Conservation (phyloP, 1,284 basidiomycete species). For the Cutaneotrichosporon dermatis region DNA sequence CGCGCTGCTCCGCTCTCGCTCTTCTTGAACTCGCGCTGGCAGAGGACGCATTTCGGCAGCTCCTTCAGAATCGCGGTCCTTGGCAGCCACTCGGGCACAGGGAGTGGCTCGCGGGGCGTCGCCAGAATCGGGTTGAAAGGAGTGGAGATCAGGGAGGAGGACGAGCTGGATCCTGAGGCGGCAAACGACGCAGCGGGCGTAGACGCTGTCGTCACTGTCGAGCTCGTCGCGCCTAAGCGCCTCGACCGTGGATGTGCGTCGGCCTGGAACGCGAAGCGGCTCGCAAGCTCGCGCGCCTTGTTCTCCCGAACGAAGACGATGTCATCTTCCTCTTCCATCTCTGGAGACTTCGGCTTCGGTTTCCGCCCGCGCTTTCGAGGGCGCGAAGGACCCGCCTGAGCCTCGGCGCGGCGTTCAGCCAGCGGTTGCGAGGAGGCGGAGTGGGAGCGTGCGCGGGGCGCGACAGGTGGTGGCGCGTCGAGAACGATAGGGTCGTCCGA, state of each 20-base stretch:
- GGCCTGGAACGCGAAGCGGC: conserved; percentile 6
- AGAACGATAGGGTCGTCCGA: conserved; percentile 24
- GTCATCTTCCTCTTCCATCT: conserved; percentile 8
- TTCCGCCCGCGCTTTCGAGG: conserved; percentile 2
- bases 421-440: no score
- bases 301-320: conserved; percentile 17
- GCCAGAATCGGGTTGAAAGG: not conserved
- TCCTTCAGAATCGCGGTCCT: conserved; percentile 25
- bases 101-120: conserved; percentile 1
- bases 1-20: conserved; percentile 31
- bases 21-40: conserved; percentile 30
- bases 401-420: no score
- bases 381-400: not conserved
- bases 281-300: conserved; percentile 1
- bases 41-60: conserved; percentile 30
- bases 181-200: conserved; percentile 42
- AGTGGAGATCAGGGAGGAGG: not conserved
- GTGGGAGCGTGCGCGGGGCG: no score
- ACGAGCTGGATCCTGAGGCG: conserved; percentile 14
- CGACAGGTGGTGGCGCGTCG: not conserved
- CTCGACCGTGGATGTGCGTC: no score
- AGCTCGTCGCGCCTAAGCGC: no score
- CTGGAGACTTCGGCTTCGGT: conserved; percentile 2
- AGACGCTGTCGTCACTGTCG: conserved; percentile 48
- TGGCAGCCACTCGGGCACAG: conserved; percentile 37